phyloP scores from a whole-genome alignment of 2,329 filamentous ascomycete genomes.

The Exophiala alcalophila region DNA sequence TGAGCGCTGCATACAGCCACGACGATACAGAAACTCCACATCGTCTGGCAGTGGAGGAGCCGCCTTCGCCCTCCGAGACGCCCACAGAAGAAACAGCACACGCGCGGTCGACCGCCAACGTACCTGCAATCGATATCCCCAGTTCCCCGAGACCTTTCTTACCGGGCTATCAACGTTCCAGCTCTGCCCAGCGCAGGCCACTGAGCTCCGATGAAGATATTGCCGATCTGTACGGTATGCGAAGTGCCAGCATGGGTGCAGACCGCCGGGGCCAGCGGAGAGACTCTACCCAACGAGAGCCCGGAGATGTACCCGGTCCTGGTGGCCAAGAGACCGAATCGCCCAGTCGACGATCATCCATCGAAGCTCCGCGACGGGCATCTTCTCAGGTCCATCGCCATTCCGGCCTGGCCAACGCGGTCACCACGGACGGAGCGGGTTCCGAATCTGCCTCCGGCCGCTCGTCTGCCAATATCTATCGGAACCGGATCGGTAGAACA shows the following conservation, averaged over 20 bases:
- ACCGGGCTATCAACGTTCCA: conserved; percentile 44
- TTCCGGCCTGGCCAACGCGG: conserved; percentile 15
- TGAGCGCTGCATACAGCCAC: conserved; percentile 72
- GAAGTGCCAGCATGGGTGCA: conserved; percentile 47
- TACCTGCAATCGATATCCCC: conserved; percentile 49
- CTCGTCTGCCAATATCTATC: conserved; percentile 24
- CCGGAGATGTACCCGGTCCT: conserved; percentile 5
- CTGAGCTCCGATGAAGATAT: conserved; percentile 39
- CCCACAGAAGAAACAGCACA: conserved; percentile 36
- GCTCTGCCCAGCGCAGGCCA: conserved; percentile 42
- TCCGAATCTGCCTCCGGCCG: conserved; percentile 26
- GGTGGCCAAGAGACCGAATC: background rate
- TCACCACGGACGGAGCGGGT: conserved; percentile 20
- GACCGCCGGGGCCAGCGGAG: conserved; percentile 18
- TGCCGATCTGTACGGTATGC: conserved; percentile 46
- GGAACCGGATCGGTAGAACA: conserved; percentile 14
- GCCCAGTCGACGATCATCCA: conserved; percentile 2
- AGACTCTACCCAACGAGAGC: conserved; percentile 12
- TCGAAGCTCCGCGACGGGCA: conserved; percentile 6
- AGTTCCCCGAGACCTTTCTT: conserved; percentile 45
- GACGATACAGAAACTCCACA: conserved; percentile 37
- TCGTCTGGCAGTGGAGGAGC: conserved; percentile 31
- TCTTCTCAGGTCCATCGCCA: conserved; percentile 17
- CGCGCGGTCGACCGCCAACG: conserved; percentile 37
- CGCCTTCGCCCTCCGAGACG: conserved; percentile 37